Conservation (phyloP, 768 basidiomycete species). For the Suillus bovinus region DNA sequence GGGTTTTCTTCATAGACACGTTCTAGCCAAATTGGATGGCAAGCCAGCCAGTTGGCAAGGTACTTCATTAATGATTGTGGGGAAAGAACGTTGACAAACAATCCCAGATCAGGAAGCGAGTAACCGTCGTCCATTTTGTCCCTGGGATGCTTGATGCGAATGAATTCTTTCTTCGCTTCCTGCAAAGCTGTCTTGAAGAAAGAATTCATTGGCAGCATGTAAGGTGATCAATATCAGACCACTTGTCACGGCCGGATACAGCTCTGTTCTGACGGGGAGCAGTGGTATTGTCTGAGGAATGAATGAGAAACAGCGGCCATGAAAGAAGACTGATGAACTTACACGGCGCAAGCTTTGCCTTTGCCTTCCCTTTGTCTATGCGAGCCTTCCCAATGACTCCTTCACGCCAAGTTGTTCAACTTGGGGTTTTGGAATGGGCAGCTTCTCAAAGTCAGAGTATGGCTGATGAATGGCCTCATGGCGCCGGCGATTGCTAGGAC, state of each 20-base stretch:
- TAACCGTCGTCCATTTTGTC: background rate
- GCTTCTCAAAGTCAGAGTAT: background rate
- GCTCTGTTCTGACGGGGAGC: background rate
- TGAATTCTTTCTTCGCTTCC: background rate
- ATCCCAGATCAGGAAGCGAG: background rate
- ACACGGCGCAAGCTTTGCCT: background rate
- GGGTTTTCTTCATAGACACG: background rate
- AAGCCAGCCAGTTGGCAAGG: background rate
- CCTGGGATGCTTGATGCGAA: background rate
- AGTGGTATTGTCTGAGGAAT: background rate
- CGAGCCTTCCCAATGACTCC: background rate
- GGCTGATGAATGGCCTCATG: background rate
- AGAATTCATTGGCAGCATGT: background rate
- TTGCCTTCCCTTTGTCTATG: background rate
- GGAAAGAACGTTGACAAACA: background rate
- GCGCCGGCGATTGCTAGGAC: background rate
- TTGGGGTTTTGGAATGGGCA: background rate
- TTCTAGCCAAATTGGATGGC: background rate
- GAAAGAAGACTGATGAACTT: background rate
- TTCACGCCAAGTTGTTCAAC: background rate
- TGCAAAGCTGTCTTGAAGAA: background rate
- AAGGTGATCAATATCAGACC: conserved; percentile 2
- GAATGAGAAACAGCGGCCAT: background rate
- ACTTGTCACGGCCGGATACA: background rate
- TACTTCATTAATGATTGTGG: background rate